phyloP scores from a whole-genome alignment of 78 protist genomes.

The Dictyostelium capitatum region DNA sequence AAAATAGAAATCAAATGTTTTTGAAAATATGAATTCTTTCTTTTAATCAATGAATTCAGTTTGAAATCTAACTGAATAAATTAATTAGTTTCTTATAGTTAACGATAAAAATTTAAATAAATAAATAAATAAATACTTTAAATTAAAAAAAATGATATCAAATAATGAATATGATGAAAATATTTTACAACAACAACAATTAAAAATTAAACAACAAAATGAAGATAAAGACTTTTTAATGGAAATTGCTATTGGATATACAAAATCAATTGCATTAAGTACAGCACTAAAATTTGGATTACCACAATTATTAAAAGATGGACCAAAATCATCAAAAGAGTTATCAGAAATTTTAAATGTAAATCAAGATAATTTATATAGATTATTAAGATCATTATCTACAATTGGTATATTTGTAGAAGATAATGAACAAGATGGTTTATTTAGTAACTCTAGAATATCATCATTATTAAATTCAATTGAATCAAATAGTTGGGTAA shows the following conservation, averaged over 20 bases:
- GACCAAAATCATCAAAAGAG: not conserved
- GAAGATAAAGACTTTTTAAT: conserved; percentile 16
- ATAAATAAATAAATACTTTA: not conserved
- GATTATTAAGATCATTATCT: conserved; percentile 14
- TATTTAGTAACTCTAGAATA: conserved; percentile 9
- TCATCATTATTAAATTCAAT: not conserved
- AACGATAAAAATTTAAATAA: not conserved
- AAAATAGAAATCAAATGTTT: too few species aligned
- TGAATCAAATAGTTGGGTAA: not conserved
- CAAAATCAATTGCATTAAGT: conserved; percentile 10
- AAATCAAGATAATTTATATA: not conserved
- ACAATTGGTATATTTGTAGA: conserved; percentile 16
- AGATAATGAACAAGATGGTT: not conserved
- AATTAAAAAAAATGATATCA: not conserved
- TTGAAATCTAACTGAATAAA: too few species aligned
- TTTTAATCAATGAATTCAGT: too few species aligned
- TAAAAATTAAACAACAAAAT: not conserved
- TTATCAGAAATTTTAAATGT: not conserved
- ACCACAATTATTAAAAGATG: not conserved
- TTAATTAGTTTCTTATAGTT: too few species aligned
- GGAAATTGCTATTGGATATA: conserved; percentile 5
- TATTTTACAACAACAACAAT: not conserved
- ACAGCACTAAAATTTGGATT: not conserved
- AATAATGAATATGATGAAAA: not conserved
- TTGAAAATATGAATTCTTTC: too few species aligned